Conservation (phyloP, 176 grass and related monocot genomes). For the Thalia dealbata region DNA sequence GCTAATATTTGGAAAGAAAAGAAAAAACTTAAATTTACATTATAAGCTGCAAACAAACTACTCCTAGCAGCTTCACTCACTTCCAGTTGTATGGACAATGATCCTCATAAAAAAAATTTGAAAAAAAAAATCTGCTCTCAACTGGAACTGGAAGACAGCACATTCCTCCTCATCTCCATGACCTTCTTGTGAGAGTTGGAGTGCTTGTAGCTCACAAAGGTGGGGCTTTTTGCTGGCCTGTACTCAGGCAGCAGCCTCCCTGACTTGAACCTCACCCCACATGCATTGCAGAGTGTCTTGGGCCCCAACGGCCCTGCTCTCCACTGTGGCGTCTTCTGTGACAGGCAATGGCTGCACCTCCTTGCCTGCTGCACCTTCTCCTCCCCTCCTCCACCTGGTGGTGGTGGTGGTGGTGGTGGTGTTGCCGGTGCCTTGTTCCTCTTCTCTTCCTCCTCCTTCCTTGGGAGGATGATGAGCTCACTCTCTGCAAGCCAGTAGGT, state of each 20-base stretch:
- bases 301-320: conserved; percentile 51
- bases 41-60: not conserved
- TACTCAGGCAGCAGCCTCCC: conserved; percentile 84
- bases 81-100: not conserved
- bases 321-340: conserved; percentile 51
- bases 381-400: conserved; percentile 1
- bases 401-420: no score
- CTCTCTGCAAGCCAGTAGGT: conserved; percentile 88
- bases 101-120: no score
- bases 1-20: not conserved
- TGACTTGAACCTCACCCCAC: conserved; percentile 57
- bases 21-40: not conserved
- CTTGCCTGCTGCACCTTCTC: conserved; percentile 26
- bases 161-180: conserved; percentile 70
- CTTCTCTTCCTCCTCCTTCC: conserved; percentile 25
- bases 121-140: not conserved
- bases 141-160: conserved; percentile 8
- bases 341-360: conserved; percentile 70
- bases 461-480: conserved; percentile 77
- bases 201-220: conserved; percentile 70
- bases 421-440: conserved; percentile 15
- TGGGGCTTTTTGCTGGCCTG: conserved; percentile 82
- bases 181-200: conserved; percentile 98
- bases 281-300: conserved; percentile 57
- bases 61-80: not conserved